Evolutionary conservation across 805 yeast species (phyloP).

Genomic region (Hanseniaspora singularis): DNA sequence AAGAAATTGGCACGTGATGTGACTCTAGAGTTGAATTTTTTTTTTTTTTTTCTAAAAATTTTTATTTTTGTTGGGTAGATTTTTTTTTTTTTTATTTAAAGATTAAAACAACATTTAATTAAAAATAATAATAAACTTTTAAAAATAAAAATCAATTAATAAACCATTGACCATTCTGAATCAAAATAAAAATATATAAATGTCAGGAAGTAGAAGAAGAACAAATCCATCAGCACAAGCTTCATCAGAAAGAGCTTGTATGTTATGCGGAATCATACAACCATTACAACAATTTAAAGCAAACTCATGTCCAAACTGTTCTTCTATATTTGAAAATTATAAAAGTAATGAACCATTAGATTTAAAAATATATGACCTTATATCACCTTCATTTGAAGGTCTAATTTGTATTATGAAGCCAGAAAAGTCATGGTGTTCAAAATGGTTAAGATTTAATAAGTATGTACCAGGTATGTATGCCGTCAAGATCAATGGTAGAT

Average conservation of each 20-base stretch:
- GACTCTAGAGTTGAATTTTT: no score
- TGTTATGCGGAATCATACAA: constrained; percentile 90
- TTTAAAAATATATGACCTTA: constrained; percentile 78
- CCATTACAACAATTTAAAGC: constrained; percentile 66
- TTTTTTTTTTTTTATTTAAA: no score
- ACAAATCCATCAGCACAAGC: neutral
- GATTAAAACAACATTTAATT: no score
- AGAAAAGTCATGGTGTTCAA: constrained; percentile 84
- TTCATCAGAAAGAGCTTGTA: constrained; percentile 74
- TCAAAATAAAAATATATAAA: neutral
- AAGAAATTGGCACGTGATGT: no score
- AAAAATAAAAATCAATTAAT: no score
- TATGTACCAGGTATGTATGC: constrained; percentile 87
- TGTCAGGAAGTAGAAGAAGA: constrained; percentile 10
- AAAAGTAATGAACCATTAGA: constrained; percentile 36
- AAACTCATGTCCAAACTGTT: constrained; percentile 94
- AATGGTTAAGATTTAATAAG: constrained; percentile 85
- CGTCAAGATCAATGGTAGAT: constrained; percentile 78
- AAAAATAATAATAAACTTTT: no score
- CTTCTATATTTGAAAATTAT: constrained; percentile 59
- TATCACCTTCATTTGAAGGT: constrained; percentile 95
- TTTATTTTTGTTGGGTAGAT: no score
- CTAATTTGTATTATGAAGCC: constrained; percentile 81
- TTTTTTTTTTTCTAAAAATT: no score
- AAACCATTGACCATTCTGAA: no score